Percentiles rank a stretch among this genome's conserved stretches.
These are phyloP conservation scores for Asclepias syriaca DNA, from an alignment of 257 asterid genomes.

Conservation along the genomic window DNA sequence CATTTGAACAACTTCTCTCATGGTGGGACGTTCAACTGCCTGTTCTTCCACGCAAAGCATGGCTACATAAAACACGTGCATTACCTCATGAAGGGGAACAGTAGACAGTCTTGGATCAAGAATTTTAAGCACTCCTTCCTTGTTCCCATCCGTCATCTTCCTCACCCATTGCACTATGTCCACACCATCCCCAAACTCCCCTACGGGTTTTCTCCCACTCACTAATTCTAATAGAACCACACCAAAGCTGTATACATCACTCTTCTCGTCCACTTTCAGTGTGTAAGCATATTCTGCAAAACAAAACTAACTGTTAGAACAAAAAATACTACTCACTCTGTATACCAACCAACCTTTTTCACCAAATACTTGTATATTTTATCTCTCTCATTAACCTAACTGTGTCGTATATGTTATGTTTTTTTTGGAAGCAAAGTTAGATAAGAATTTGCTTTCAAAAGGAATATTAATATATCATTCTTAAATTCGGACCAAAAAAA, in stretches of 20 bases:
- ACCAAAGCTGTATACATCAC: constrained; percentile 95
- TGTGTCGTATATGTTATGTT: background rate
- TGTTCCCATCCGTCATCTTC: constrained; percentile 73
- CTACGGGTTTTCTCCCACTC: constrained; percentile 80
- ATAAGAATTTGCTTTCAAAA: constrained; percentile 7
- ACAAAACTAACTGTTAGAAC: background rate
- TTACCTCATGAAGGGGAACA: constrained; percentile 75
- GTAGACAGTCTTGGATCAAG: constrained; percentile 82
- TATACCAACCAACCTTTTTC: background rate
- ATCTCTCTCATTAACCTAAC: background rate
- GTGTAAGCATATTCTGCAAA: constrained; percentile 88
- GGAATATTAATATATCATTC: background rate
- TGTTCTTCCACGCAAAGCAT: constrained; percentile 96
- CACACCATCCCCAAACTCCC: constrained; percentile 96
- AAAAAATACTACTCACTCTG: background rate
- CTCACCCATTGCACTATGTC: constrained; percentile 98
- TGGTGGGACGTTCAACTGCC: constrained; percentile 92
- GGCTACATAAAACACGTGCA: constrained; percentile 89
- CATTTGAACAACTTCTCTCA: constrained; percentile 94
- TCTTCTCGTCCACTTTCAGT: constrained; percentile 93
- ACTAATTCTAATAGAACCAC: constrained; percentile 86
- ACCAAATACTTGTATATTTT: background rate
- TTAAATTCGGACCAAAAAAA: constrained; percentile 9
- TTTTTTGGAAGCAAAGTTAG: constrained; percentile 1
- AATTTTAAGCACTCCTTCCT: constrained; percentile 69